phyloP scores from a whole-genome alignment of 345 rosid genomes.

The Erucastrum elatum region DNA sequence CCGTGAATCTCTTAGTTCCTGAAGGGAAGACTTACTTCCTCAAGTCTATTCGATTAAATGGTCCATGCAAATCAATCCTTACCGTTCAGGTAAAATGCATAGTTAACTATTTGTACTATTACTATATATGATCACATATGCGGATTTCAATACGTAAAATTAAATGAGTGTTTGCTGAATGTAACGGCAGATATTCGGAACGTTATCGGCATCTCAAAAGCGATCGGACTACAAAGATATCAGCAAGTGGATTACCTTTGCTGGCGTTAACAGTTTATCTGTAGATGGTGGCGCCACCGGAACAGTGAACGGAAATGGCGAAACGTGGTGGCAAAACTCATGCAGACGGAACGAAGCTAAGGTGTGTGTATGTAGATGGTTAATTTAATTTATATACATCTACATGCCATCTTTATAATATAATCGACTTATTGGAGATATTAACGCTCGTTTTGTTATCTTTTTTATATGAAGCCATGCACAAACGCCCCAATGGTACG shows the following conservation, averaged over 20 bases:
- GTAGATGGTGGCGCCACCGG: conserved; percentile 77
- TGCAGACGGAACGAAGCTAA: conserved; percentile 70
- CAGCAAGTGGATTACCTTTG: conserved; percentile 66
- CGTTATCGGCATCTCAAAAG: conserved; percentile 58
- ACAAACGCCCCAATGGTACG: conserved; percentile 80
- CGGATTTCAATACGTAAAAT: neutral
- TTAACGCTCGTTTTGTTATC: neutral
- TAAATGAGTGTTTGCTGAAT: neutral
- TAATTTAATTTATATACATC: neutral
- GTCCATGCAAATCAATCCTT: conserved; percentile 68
- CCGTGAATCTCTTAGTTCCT: conserved; percentile 53
- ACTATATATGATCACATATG: neutral
- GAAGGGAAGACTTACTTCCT: conserved; percentile 51
- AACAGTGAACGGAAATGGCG: conserved; percentile 71
- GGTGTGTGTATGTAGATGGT: conserved; percentile 38
- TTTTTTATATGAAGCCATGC: conserved; percentile 65
- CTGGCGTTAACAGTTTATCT: conserved; percentile 43
- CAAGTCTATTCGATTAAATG: conserved; percentile 52
- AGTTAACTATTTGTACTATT: neutral
- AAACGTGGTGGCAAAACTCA: conserved; percentile 86
- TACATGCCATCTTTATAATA: neutral
- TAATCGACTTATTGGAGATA: neutral
- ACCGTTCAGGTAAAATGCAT: conserved; percentile 50
- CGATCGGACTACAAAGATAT: conserved; percentile 56
- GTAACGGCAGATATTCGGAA: conserved; percentile 57